These are phyloP conservation scores for Pulchroboletus neoregius DNA, from an alignment of 1,284 basidiomycete genomes.

Conservation along the genomic window DNA sequence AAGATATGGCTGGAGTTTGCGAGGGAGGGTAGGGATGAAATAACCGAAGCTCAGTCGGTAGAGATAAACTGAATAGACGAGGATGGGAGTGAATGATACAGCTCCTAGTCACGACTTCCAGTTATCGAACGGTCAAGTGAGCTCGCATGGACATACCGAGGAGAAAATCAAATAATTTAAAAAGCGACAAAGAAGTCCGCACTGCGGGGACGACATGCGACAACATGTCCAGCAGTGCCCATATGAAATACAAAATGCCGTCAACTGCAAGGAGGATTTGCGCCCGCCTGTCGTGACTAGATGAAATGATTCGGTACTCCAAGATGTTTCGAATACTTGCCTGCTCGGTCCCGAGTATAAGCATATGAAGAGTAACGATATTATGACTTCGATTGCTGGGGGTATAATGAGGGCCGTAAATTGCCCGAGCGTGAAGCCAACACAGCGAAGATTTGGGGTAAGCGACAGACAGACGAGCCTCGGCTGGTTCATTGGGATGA, in stretches of 20 bases:
- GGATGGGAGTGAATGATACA: constrained; percentile 53
- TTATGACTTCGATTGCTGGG: constrained; percentile 56
- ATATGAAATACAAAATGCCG: constrained; percentile 54
- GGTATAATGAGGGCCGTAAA: constrained; percentile 56
- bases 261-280: constrained; percentile 60
- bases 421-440: constrained; percentile 47
- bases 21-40: constrained; percentile 52
- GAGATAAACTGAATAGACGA: constrained; percentile 54
- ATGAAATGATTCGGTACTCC: neutral
- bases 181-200: constrained; percentile 36
- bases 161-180: constrained; percentile 41
- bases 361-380: constrained; percentile 50
- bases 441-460: constrained; percentile 66
- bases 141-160: constrained; percentile 39
- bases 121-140: neutral
- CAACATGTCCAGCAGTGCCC: constrained; percentile 58
- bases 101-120: constrained; percentile 29
- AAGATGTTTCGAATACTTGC: constrained; percentile 38
- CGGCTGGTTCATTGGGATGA: constrained; percentile 30
- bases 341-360: constrained; percentile 49
- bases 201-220: constrained; percentile 51
- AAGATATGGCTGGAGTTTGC: constrained; percentile 42
- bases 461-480: constrained; percentile 62
- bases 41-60: constrained; percentile 46
- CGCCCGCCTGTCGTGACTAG: constrained; percentile 35